These are phyloP conservation scores for Chlamydomonas schloesseri DNA, from an alignment of 139 green algal genomes.

Conservation along the genomic window DNA sequence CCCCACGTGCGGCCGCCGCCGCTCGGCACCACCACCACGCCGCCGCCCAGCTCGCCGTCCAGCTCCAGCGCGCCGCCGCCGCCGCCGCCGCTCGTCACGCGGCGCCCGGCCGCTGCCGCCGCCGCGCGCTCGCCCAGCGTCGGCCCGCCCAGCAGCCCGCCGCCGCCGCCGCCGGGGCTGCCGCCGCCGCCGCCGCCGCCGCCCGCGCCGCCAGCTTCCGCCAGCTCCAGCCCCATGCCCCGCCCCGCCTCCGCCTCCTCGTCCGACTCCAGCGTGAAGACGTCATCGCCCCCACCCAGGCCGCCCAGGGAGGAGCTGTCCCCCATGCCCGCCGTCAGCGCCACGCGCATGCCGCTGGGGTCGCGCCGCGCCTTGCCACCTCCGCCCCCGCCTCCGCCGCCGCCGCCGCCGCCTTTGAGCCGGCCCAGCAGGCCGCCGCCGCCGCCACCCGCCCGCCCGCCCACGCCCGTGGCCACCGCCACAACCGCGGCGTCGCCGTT, in stretches of 20 bases:
- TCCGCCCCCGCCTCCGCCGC: not conserved
- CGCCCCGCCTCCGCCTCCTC: not conserved
- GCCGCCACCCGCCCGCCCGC: not conserved
- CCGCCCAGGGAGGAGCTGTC: not conserved
- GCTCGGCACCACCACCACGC: not conserved
- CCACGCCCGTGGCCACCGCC: not conserved
- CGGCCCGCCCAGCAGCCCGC: too few species aligned
- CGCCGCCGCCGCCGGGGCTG: too few species aligned
- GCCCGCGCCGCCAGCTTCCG: too few species aligned
- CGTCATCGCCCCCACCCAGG: not conserved
- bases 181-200: too few species aligned
- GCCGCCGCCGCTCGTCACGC: not conserved
- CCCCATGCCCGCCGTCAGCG: conserved; percentile 15
- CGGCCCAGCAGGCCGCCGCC: too few species aligned
- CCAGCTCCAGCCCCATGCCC: not conserved
- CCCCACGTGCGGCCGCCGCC: conserved; percentile 6
- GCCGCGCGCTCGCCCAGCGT: too few species aligned
- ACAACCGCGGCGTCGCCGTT: not conserved
- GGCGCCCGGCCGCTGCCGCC: not conserved
- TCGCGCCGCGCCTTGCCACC: not conserved
- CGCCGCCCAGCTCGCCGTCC: not conserved
- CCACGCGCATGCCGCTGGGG: not conserved
- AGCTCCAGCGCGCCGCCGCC: not conserved
- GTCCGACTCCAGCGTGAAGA: not conserved
- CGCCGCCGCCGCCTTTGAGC: too few species aligned